Conservation (phyloP, 345 rosid species). For the Lumnitzera racemosa region DNA sequence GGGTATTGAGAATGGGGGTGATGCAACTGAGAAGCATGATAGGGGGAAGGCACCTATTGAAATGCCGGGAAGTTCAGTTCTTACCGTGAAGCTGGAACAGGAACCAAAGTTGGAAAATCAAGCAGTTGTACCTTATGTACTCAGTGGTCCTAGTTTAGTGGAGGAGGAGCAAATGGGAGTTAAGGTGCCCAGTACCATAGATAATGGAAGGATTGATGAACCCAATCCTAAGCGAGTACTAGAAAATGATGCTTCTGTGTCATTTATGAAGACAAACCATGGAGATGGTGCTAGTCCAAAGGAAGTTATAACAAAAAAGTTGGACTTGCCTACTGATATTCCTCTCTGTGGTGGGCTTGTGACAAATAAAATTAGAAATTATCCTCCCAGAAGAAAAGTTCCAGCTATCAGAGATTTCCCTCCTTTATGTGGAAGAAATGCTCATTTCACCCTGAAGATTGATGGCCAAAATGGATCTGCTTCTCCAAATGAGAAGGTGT, state of each 20-base stretch:
- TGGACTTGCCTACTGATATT: background rate
- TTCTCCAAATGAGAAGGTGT: slow-evolving; percentile 11
- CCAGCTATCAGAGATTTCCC: slow-evolving; percentile 49
- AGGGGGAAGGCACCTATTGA: slow-evolving; percentile 6
- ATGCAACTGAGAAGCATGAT: slow-evolving; percentile 2
- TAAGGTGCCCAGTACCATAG: slow-evolving; percentile 8
- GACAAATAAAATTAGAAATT: slow-evolving; percentile 18
- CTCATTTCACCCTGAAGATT: slow-evolving; percentile 15
- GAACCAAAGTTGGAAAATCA: too few species aligned
- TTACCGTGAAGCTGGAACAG: background rate
- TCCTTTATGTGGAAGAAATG: slow-evolving; percentile 37
- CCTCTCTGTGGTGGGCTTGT: slow-evolving; percentile 1
- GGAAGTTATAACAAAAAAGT: slow-evolving; percentile 5
- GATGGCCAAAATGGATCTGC: slow-evolving; percentile 7
- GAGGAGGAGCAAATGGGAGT: slow-evolving; percentile 2
- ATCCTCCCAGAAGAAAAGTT: slow-evolving; percentile 41
- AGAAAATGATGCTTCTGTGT: slow-evolving; percentile 6
- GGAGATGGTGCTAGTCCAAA: slow-evolving; percentile 10
- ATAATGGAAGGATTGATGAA: slow-evolving; percentile 8
- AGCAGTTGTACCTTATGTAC: too few species aligned
- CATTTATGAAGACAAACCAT: slow-evolving; percentile 4
- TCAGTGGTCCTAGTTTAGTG: slow-evolving; percentile 1
- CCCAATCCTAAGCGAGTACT: slow-evolving; percentile 1
- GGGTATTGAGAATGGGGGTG: slow-evolving; percentile 6
- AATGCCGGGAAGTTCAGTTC: background rate